Evolutionary conservation across 2,329 filamentous ascomycete species (phyloP).

Genomic region (Diaporthe sp.): DNA sequence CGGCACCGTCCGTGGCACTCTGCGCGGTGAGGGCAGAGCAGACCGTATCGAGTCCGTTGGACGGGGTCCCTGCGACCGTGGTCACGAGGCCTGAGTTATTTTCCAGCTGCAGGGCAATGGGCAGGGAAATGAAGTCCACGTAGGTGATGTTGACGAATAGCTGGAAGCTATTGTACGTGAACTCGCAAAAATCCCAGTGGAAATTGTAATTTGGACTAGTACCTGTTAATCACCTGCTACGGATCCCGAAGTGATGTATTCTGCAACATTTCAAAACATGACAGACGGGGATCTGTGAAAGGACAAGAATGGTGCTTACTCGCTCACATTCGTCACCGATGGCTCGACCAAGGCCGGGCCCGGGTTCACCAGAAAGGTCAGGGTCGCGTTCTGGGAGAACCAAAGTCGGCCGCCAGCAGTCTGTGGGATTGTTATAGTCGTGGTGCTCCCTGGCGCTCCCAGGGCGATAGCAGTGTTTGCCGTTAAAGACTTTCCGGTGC

Average conservation of each 20-base stretch:
- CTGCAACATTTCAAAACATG: too few species aligned
- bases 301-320: constrained; percentile 49
- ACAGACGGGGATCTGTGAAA: too few species aligned
- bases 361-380: constrained; percentile 80
- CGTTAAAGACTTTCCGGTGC: constrained; percentile 63
- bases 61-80: constrained; percentile 64
- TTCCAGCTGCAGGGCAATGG: constrained; percentile 70
- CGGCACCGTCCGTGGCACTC: constrained; percentile 59
- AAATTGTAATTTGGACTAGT: constrained; percentile 67
- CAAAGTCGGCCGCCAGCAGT: constrained; percentile 80
- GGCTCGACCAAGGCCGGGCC: constrained; percentile 80
- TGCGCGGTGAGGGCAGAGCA: constrained; percentile 62
- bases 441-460: constrained; percentile 71
- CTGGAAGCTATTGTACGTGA: constrained; percentile 73
- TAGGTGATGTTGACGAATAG: constrained; percentile 79
- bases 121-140: constrained; percentile 81
- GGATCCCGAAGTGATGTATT: too few species aligned
- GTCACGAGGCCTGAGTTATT: constrained; percentile 60
- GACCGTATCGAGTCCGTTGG: constrained; percentile 61
- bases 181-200: constrained; percentile 78
- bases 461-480: constrained; percentile 75
- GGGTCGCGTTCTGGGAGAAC: constrained; percentile 72
- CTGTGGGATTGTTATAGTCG: constrained; percentile 75
- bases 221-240: too few species aligned
- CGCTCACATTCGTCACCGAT: constrained; percentile 69